These are phyloP conservation scores for Mucor mucedo DNA, from an alignment of 371 early-diverging fungal genomes.

Conservation along the genomic window DNA sequence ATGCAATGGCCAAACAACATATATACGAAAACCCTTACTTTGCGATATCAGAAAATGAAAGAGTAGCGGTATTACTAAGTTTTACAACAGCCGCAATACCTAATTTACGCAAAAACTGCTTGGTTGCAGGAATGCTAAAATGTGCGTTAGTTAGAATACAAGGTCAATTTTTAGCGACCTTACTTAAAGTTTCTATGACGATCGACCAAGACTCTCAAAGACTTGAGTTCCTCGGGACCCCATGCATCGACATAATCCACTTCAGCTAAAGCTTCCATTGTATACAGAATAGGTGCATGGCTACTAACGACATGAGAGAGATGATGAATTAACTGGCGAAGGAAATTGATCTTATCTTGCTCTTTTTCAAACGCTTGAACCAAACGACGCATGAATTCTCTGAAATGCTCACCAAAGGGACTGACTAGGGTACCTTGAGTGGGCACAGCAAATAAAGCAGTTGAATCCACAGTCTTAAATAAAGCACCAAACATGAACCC, in stretches of 20 bases:
- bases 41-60: constrained; percentile 54
- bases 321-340: constrained; percentile 48
- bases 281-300: constrained; percentile 43
- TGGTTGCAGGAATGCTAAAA: constrained; percentile 28
- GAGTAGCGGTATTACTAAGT: constrained; percentile 22
- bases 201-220: constrained; percentile 46
- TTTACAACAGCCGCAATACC: constrained; percentile 33
- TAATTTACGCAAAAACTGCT: constrained; percentile 44
- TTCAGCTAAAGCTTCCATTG: constrained; percentile 46
- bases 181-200: constrained; percentile 52
- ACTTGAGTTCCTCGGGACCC: constrained; percentile 54
- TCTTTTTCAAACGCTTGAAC: constrained; percentile 17
- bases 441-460: constrained; percentile 42
- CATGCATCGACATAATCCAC: constrained; percentile 31
- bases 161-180: neutral
- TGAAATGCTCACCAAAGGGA: constrained; percentile 50
- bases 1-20: neutral
- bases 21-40: constrained; percentile 31
- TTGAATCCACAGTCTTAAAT: constrained; percentile 39
- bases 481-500: constrained; percentile 50
- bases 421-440: constrained; percentile 51
- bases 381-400: constrained; percentile 35
- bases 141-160: neutral
- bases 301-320: constrained; percentile 45
- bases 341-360: constrained; percentile 35